phyloP scores from a whole-genome alignment of 2,329 filamentous ascomycete species.

The Xylariaceae sp. region DNA sequence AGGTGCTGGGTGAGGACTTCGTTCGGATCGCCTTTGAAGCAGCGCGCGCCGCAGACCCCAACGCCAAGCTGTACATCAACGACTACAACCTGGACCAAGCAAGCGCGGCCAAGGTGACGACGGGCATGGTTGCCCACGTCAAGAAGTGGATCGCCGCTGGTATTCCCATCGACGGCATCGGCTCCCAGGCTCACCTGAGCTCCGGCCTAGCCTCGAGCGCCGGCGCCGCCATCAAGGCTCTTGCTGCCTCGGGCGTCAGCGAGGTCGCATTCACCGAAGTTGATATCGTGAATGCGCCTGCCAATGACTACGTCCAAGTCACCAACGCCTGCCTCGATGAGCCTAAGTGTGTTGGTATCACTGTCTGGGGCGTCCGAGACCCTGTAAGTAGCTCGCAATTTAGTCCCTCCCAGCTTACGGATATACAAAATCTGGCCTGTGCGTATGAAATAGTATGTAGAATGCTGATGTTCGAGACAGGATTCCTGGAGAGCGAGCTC shows the following conservation, averaged over 20 bases:
- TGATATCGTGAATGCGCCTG: slow-evolving; percentile 65
- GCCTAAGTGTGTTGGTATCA: slow-evolving; percentile 68
- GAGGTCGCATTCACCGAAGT: slow-evolving; percentile 67
- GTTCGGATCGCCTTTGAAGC: slow-evolving; percentile 73
- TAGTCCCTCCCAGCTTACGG: background rate
- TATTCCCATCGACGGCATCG: slow-evolving; percentile 65
- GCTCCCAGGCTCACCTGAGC: slow-evolving; percentile 58
- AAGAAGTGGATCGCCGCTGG: slow-evolving; percentile 67
- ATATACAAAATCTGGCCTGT: too few relatives aligned
- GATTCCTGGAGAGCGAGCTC: slow-evolving; percentile 58
- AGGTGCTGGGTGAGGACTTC: slow-evolving; percentile 72
- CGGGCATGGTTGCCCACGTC: slow-evolving; percentile 60
- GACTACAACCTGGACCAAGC: slow-evolving; percentile 72
- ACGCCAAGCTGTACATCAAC: slow-evolving; percentile 77
- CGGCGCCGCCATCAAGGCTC: slow-evolving; percentile 50
- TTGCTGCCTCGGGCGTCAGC: slow-evolving; percentile 51
- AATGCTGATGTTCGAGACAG: slow-evolving; percentile 23
- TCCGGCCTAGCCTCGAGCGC: slow-evolving; percentile 48
- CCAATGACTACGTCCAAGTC: slow-evolving; percentile 63
- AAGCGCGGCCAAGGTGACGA: slow-evolving; percentile 60
- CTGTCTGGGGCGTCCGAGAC: slow-evolving; percentile 64
- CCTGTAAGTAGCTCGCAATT: slow-evolving; percentile 40
- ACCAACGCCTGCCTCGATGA: slow-evolving; percentile 63
- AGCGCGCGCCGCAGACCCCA: slow-evolving; percentile 69
- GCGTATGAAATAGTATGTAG: too few relatives aligned